Conservation (phyloP, 2,329 filamentous ascomycete species). For the Claviceps sp. region DNA sequence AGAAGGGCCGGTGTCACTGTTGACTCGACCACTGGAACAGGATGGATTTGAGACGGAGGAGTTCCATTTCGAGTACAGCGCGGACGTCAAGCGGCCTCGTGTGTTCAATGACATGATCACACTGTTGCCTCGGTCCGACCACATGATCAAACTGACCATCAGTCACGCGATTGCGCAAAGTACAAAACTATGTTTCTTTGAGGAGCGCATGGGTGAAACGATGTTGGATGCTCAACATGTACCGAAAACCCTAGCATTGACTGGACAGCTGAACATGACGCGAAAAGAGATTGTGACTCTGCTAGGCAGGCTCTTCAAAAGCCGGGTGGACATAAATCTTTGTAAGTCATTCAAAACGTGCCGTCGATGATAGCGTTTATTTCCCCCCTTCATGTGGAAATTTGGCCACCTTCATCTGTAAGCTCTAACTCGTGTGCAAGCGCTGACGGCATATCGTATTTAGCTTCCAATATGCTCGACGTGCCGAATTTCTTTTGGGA, state of each 20-base stretch:
- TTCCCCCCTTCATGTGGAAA: no score
- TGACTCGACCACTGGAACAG: constrained; percentile 68
- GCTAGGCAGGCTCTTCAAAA: constrained; percentile 80
- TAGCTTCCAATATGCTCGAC: constrained; percentile 89
- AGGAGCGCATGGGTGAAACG: constrained; percentile 88
- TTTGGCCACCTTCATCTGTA: neutral
- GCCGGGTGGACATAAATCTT: constrained; percentile 90
- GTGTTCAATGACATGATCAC: constrained; percentile 99
- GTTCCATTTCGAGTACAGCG: constrained; percentile 95
- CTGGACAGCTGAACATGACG: constrained; percentile 82
- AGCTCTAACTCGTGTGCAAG: neutral
- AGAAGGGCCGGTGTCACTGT: constrained; percentile 50
- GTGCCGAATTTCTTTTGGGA: constrained; percentile 99
- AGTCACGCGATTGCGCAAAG: constrained; percentile 95
- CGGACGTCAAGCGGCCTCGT: constrained; percentile 69
- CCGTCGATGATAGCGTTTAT: neutral
- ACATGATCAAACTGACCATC: constrained; percentile 98
- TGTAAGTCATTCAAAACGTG: constrained; percentile 44
- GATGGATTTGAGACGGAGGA: constrained; percentile 95
- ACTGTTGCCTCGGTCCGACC: constrained; percentile 72
- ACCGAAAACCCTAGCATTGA: constrained; percentile 75
- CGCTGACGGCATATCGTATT: neutral
- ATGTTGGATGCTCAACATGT: constrained; percentile 91
- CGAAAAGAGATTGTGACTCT: constrained; percentile 86
- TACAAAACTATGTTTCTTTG: constrained; percentile 91